Conservation (phyloP, 805 yeast genomes). For the Pichia cabralensis region DNA sequence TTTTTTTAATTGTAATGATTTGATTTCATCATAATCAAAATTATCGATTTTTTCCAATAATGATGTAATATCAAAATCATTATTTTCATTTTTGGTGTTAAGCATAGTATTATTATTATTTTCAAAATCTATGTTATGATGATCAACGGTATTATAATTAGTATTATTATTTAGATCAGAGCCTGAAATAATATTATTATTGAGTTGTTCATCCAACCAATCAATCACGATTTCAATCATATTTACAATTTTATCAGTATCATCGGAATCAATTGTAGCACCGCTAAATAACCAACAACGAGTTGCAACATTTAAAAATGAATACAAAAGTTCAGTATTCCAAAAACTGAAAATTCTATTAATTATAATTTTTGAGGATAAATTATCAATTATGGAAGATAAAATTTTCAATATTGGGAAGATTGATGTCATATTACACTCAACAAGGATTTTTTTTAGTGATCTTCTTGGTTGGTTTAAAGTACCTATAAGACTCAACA, state of each 20-base stretch:
- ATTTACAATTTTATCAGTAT: slow-evolving; percentile 6
- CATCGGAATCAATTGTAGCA: slow-evolving; percentile 6
- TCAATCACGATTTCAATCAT: slow-evolving; percentile 3
- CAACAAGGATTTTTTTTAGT: slow-evolving; percentile 9
- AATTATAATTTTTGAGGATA: background rate
- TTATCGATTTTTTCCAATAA: slow-evolving; percentile 11
- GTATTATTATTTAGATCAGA: background rate
- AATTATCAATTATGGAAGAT: background rate
- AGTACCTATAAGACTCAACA: slow-evolving; percentile 6
- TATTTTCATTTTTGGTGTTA: too few relatives aligned
- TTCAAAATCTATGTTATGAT: background rate
- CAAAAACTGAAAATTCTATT: slow-evolving; percentile 9
- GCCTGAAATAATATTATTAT: background rate
- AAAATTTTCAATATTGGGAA: slow-evolving; percentile 9
- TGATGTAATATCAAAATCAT: slow-evolving; percentile 3
- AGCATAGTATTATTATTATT: too few relatives aligned
- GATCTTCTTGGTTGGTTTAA: slow-evolving; percentile 9
- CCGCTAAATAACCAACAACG: slow-evolving; percentile 12
- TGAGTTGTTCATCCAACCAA: slow-evolving; percentile 7
- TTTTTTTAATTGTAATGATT: slow-evolving; percentile 42
- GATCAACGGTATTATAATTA: background rate
- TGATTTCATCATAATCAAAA: slow-evolving; percentile 36
- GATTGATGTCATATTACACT: slow-evolving; percentile 9
- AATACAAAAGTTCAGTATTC: slow-evolving; percentile 10
- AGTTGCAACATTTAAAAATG: slow-evolving; percentile 8